These are phyloP conservation scores for Nannochloropsis granulata DNA, from an alignment of 108 stramenopile genomes.

Conservation along the genomic window DNA sequence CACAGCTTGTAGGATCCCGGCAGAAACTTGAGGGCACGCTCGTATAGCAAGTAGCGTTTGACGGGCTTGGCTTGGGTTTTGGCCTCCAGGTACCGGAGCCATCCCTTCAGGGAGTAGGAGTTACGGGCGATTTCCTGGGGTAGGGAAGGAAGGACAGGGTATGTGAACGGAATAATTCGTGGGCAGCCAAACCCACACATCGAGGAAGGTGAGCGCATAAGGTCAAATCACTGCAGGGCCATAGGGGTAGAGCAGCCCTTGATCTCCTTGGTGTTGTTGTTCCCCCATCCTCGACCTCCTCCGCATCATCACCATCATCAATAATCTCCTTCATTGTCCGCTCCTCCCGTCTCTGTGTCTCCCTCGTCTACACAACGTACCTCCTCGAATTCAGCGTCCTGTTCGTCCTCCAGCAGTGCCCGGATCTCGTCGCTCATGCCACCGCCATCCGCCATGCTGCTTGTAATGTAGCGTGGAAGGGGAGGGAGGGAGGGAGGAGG, in stretches of 20 bases:
- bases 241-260: no score
- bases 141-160: background rate
- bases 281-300: no score
- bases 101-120: slow-evolving; percentile 59
- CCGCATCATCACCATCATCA: no score
- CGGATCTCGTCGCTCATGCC: background rate
- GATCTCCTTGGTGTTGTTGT: no score
- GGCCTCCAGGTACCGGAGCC: slow-evolving; percentile 56
- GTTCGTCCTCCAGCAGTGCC: background rate
- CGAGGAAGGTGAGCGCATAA: no score
- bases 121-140: slow-evolving; percentile 44
- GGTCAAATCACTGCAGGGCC: no score
- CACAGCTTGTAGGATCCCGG: slow-evolving; percentile 95
- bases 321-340: no score
- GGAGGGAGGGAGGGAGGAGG: background rate
- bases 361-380: background rate
- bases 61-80: slow-evolving; percentile 47
- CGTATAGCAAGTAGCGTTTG: slow-evolving; percentile 35
- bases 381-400: background rate
- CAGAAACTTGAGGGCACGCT: slow-evolving; percentile 61
- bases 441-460: background rate
- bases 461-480: background rate
- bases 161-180: background rate
- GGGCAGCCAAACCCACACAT: no score
- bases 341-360: no score